These are phyloP conservation scores for Serendipita sp. DNA, from an alignment of 768 basidiomycete genomes.

Conservation along the genomic window DNA sequence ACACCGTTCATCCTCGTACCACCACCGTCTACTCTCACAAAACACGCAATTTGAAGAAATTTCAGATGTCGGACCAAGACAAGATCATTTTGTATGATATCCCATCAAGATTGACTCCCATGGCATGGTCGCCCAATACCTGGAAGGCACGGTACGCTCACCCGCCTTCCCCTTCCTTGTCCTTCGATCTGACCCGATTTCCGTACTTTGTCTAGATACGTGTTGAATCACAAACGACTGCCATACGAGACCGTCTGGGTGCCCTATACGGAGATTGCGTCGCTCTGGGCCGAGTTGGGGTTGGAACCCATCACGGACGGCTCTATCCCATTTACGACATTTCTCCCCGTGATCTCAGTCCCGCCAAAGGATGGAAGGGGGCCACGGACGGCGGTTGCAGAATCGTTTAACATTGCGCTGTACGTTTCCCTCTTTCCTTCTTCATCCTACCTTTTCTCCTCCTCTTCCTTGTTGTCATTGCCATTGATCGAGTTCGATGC, in stretches of 20 bases:
- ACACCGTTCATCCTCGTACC: no score
- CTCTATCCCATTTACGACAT: not conserved
- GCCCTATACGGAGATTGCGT: slow-evolving; percentile 46
- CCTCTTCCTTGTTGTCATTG: not conserved
- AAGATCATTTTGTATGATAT: slow-evolving; percentile 50
- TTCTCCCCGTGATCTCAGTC: slow-evolving; percentile 1
- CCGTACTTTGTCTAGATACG: slow-evolving; percentile 29
- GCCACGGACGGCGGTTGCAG: not conserved
- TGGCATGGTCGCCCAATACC: slow-evolving; percentile 62
- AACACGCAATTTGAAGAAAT: no score
- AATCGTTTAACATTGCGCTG: not conserved
- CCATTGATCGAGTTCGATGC: not conserved
- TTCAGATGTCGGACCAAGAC: no score
- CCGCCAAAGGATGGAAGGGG: not conserved
- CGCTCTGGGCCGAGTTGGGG: not conserved
- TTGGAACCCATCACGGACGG: not conserved
- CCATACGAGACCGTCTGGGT: slow-evolving; percentile 55
- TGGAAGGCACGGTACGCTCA: slow-evolving; percentile 47
- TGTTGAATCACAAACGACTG: slow-evolving; percentile 62
- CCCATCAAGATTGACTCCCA: slow-evolving; percentile 33
- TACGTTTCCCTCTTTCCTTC: not conserved
- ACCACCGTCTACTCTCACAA: no score
- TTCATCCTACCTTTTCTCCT: no score
- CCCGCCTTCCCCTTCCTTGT: not conserved
- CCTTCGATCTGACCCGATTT: not conserved